Base-by-base conservation (phyloP, 331 rosid genomes). In the Telfairia occidentalis region DNA sequence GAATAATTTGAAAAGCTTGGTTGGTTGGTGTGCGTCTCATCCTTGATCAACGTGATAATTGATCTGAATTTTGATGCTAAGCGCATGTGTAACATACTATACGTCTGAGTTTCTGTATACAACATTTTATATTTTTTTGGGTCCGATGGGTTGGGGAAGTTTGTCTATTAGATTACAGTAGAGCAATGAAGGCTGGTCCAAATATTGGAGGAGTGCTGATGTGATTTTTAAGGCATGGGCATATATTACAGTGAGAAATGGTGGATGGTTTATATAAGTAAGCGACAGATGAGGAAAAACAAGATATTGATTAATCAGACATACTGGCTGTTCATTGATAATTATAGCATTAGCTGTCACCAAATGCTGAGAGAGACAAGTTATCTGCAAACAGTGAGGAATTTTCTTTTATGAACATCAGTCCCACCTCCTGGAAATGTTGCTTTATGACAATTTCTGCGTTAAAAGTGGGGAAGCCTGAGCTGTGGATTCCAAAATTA, bases 311-410 rank as follows among this genome's bases (percentile, higher is more conserved):
- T 78, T 71, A 77, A 70, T 78, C 70, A 61, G 79, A 71, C 80
- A 78, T 80, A 58, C 83, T 78, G 83, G 85, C 78, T 79, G 45
- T 60, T 55, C 70, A 76, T 76, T 42, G 83, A 42, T 78, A 76
- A 64, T 78, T 79, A 61, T 72, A 83, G 50, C 79, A 48, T 49
- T 74, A 79, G 83, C 80, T 78, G 80, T 83, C 84, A 50, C 80
- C 79, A 85, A 79, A 77, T 84, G 81, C 82, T 74, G 79, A 40
- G 82, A 81, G 84, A 81, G 83, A 78, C 75, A 81, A 58, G 80
- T 76, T 82, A 76, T 81, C 84, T 71, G 77, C 86, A 71, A 81
- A 85, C 79, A 80, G 86, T 81, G 89, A 81, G 83, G 95, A 84
- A 82, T 81, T 88, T 61, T 89, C 75, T 76, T 74, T 72, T 28